phyloP scores from a whole-genome alignment of 2,329 filamentous ascomycete genomes.

The Iodosphaeria phyllophila region DNA sequence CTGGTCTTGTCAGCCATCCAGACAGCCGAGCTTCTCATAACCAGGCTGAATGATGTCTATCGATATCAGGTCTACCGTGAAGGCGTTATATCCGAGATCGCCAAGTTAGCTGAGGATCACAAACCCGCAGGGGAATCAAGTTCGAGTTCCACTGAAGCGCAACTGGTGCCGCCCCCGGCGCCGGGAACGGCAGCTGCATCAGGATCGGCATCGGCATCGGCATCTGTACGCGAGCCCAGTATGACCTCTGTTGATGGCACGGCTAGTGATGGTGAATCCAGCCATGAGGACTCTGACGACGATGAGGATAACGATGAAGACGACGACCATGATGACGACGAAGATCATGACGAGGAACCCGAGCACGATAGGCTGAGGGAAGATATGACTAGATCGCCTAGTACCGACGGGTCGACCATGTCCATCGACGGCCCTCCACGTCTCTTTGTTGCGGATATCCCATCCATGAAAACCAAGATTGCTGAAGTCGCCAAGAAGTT shows the following conservation, averaged over 20 bases:
- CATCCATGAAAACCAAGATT: constrained; percentile 53
- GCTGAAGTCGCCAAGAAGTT: constrained; percentile 65
- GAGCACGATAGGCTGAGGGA: constrained; percentile 27
- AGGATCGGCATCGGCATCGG: no score
- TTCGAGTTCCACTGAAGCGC: constrained; percentile 11
- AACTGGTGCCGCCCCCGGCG: constrained; percentile 12
- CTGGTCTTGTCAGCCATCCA: constrained; percentile 77
- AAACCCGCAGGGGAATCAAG: constrained; percentile 19
- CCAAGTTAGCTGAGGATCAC: constrained; percentile 43
- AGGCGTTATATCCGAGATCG: constrained; percentile 83
- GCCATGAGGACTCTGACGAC: constrained; percentile 29
- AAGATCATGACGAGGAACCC: constrained; percentile 30
- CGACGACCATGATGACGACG: constrained; percentile 25
- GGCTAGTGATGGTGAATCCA: constrained; percentile 15
- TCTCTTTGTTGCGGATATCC: constrained; percentile 25
- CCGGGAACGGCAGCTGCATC: no score
- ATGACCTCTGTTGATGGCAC: constrained; percentile 14
- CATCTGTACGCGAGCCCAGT: constrained; percentile 10
- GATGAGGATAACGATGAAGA: constrained; percentile 32
- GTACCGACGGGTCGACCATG: constrained; percentile 48
- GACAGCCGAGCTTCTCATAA: constrained; percentile 73
- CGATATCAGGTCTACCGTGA: constrained; percentile 94
- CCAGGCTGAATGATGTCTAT: constrained; percentile 72
- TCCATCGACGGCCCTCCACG: constrained; percentile 37
- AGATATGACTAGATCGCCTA: constrained; percentile 48